These are phyloP conservation scores for Conticribra weissflogii DNA, from an alignment of 108 stramenopile genomes.

Conservation along the genomic window DNA sequence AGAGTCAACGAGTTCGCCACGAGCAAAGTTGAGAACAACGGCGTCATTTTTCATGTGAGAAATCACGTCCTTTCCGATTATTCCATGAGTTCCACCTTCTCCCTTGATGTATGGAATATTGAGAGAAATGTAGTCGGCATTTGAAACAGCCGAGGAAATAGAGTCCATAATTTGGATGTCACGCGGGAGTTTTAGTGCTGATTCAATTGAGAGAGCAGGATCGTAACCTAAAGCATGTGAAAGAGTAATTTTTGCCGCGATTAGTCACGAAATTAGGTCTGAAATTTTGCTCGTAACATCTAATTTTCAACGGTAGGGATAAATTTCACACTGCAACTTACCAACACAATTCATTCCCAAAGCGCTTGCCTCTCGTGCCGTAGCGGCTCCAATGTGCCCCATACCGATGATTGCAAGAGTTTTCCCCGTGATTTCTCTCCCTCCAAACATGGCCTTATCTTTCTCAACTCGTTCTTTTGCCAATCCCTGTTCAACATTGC, in stretches of 20 bases:
- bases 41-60: conserved; percentile 83
- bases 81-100: conserved; percentile 88
- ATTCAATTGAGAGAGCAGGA: conserved; percentile 90
- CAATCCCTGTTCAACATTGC: too few relatives aligned
- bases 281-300: too few relatives aligned
- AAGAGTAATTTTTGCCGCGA: background rate
- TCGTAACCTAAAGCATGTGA: conserved; percentile 73
- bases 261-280: too few relatives aligned
- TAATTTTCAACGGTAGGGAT: too few relatives aligned
- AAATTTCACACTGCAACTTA: too few relatives aligned
- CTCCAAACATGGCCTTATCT: conserved; percentile 94
- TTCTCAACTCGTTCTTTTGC: conserved; percentile 92
- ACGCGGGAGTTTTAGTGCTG: conserved; percentile 82
- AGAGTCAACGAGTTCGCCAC: conserved; percentile 94
- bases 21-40: conserved; percentile 93
- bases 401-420: conserved; percentile 95
- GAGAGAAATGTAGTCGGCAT: conserved; percentile 92
- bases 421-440: conserved; percentile 91
- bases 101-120: conserved; percentile 96
- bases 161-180: conserved; percentile 66
- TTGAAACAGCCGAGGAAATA: conserved; percentile 75
- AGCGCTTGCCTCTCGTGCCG: conserved; percentile 83
- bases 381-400: conserved; percentile 94
- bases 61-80: conserved; percentile 86
- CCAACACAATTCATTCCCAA: conserved; percentile 89